phyloP scores from a whole-genome alignment of 306 rosid species.

The Medicago lupulina region DNA sequence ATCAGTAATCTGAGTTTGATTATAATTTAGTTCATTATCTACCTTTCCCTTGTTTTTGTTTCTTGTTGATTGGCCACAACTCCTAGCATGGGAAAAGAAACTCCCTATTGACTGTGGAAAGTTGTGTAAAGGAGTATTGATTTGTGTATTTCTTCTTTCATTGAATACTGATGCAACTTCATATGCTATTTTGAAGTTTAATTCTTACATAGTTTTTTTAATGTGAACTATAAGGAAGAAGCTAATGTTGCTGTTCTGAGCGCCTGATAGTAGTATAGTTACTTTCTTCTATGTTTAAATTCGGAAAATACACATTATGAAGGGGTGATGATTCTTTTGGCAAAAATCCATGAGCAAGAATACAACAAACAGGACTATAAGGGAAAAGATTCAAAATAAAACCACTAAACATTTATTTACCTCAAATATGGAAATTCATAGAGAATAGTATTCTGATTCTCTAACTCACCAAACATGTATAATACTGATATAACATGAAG shows the following conservation, averaged over 20 bases:
- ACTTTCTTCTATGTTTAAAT: background rate
- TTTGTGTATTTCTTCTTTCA: conserved; percentile 21
- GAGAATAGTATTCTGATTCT: background rate
- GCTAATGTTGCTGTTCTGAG: background rate
- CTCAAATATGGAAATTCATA: no score
- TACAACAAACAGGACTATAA: no score
- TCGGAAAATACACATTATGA: background rate
- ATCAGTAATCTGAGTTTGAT: background rate
- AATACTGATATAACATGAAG: conserved; percentile 13
- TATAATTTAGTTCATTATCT: background rate
- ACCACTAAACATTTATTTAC: no score
- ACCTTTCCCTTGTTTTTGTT: conserved; percentile 44
- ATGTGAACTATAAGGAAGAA: conserved; percentile 5
- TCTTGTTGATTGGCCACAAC: conserved; percentile 40
- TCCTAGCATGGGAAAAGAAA: no score
- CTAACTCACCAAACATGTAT: conserved; percentile 14
- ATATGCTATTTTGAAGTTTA: conserved; percentile 21
- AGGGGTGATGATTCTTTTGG: no score
- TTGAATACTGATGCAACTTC: background rate
- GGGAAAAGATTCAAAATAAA: no score
- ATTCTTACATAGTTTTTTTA: conserved; percentile 7
- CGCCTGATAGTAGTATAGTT: background rate
- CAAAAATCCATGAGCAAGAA: no score
- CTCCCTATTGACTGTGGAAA: no score
- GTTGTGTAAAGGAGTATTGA: conserved; percentile 31